phyloP scores from a whole-genome alignment of 2,329 filamentous ascomycete genomes.

The Diplodia intermedia region DNA sequence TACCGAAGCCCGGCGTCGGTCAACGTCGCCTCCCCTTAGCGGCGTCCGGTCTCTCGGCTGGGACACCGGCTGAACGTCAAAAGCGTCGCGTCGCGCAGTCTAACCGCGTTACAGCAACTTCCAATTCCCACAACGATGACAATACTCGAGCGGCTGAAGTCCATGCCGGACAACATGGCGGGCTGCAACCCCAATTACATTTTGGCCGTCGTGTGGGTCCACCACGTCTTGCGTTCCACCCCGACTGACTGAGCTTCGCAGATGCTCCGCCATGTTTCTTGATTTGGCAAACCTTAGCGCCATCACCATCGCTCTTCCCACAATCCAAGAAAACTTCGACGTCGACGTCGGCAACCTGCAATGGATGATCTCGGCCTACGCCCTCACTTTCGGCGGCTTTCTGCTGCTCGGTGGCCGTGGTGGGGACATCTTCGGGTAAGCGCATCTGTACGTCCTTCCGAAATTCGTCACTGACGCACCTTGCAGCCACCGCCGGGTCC shows the following conservation, averaged over 20 bases:
- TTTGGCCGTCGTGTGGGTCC: slow-evolving; percentile 25
- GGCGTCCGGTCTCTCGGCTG: slow-evolving; percentile 10
- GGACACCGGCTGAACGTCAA: slow-evolving; percentile 15
- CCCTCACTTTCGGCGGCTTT: slow-evolving; percentile 28
- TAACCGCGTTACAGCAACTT: background rate
- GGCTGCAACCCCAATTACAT: slow-evolving; percentile 6
- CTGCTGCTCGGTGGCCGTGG: slow-evolving; percentile 31
- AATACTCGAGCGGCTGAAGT: background rate
- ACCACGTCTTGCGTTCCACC: background rate
- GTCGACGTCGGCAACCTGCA: slow-evolving; percentile 27
- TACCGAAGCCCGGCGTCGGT: background rate
- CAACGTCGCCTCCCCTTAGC: background rate
- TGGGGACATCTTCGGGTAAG: slow-evolving; percentile 29
- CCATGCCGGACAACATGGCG: slow-evolving; percentile 6
- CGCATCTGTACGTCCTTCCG: background rate
- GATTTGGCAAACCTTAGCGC: slow-evolving; percentile 31
- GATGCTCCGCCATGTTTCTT: slow-evolving; percentile 33
- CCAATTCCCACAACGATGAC: background rate
- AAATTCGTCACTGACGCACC: background rate
- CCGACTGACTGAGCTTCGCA: background rate
- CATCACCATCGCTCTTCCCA: slow-evolving; percentile 33
- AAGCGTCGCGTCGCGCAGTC: background rate
- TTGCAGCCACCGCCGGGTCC: slow-evolving; percentile 24
- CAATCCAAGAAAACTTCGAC: slow-evolving; percentile 24
- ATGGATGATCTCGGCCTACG: slow-evolving; percentile 33